These are phyloP conservation scores for Mycena floridula DNA, from an alignment of 768 basidiomycete genomes.

Conservation along the genomic window DNA sequence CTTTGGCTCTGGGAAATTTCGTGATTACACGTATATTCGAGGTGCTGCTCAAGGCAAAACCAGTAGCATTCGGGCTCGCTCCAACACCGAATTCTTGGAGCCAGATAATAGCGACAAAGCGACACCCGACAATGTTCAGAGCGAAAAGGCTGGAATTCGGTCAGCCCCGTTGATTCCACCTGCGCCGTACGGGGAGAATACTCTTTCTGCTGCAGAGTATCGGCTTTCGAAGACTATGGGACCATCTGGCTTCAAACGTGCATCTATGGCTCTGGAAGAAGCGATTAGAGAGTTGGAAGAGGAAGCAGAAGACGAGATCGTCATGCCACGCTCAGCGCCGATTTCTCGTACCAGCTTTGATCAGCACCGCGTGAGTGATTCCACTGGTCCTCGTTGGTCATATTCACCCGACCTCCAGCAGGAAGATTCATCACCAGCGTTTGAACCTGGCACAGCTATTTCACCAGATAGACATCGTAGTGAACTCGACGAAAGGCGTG, in stretches of 20 bases:
- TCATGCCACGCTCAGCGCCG: constrained; percentile 61
- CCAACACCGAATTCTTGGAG: constrained; percentile 42
- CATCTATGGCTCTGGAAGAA: constrained; percentile 68
- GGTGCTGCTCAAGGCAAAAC: constrained; percentile 40
- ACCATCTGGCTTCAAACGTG: constrained; percentile 49
- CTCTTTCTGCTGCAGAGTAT: constrained; percentile 34
- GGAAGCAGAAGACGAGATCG: constrained; percentile 68
- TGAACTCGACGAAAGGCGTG: constrained; percentile 44
- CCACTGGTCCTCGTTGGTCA: constrained; percentile 22
- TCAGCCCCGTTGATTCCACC: constrained; percentile 35
- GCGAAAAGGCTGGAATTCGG: constrained; percentile 33
- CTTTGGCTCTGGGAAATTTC: constrained; percentile 74
- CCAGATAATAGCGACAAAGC: neutral
- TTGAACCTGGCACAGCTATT: constrained; percentile 65
- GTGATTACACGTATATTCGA: constrained; percentile 69
- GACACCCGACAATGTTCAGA: constrained; percentile 17
- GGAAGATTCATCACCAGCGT: constrained; percentile 35
- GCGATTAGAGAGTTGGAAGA: constrained; percentile 79
- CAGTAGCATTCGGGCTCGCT: constrained; percentile 36
- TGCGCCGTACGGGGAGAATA: constrained; percentile 30
- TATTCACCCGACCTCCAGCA: constrained; percentile 10
- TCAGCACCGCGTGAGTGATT: constrained; percentile 29
- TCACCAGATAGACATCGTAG: constrained; percentile 53
- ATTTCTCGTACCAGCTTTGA: constrained; percentile 34
- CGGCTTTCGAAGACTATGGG: constrained; percentile 45